Base-by-base conservation (phyloP, 2,329 filamentous ascomycete genomes). In the Nemania sp. region DNA sequence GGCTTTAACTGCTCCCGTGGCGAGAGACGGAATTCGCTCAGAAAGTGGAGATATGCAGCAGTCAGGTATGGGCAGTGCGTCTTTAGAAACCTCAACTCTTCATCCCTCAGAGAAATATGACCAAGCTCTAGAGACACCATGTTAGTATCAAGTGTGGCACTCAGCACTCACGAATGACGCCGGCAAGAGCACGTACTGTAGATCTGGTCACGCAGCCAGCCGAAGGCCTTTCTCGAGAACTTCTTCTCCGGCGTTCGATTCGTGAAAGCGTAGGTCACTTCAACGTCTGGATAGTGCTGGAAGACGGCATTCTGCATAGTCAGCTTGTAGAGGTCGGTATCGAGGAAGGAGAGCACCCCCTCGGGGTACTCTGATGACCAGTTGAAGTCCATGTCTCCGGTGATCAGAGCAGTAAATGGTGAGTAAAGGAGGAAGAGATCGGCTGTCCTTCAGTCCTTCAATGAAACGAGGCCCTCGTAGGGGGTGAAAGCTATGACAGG, bases 301-400 rank as follows among this genome's bases (percentile, higher is more conserved):
- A 95, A 82, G 61, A 97, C 88, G 57, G 91, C 91, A 70, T 90
- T 96, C 86, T 99, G 94, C 94, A 99, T 99, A 17, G 94, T 99
- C 73, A 99, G 75, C 75, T 99, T 99, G 82, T 97, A 99, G 57
- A 99, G 69, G 63, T 87, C 84, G 14, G 89, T 93, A 68, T 94
- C 90, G 49, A 94, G 79, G 68, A 94, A 88, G 67, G 89, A 93
- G 66, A 86, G 89, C 68, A 93, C 84, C 46, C 89, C 90, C 74
- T 90, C 88, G 4, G 88, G 86, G 59, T 81, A 86, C 52, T 82
- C 81, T 51, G 82, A 83, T 26, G 82, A 81, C 74, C 80, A 83
- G 70, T 86, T 84, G 73, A 86, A 86, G 61, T 83, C 82, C 83
- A 87, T 86, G 58, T 61, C 55, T 46, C 19, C 4, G 22, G 31